Evolutionary conservation across 2,329 filamentous ascomycete genomes (phyloP), one percentile per base, ranked within the genome.

Genomic region (Akanthomyces uredinophilus): DNA sequence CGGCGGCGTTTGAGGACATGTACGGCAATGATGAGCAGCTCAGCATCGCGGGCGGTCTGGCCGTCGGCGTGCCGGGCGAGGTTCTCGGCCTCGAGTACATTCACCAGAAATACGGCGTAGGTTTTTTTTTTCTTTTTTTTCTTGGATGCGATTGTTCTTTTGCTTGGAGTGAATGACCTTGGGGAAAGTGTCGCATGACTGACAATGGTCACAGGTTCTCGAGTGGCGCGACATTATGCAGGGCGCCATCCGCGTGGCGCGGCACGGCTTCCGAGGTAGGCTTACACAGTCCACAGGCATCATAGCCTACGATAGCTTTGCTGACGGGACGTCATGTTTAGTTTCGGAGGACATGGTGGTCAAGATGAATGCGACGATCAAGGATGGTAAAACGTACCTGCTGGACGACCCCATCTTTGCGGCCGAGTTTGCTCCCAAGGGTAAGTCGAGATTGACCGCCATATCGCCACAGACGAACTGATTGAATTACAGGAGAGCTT

Each of bases 341-440:
- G 83, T 97, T 2, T 90, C 84, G 3, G 78, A 84, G 60, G 94
- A 98, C 71, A 77, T 93, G 24, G 81, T 92, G 24, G 80, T 79
- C 10, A 94, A 94, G 69, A 94, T 96, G 83, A 71, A 79, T 0
- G 78, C 72, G 47, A 50, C 55, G 14, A 46, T 65, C 39, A n/a
- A 51, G 5, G 60, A 67, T 8, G 66, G 68, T 1, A 65, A 69
- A 55, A 78, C 91, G 67, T 96, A 96, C 69, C 77, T 97, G 0
- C 78, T 87, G 0, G 80, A 89, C 3, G 86, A 97, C 62, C 87
- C 89, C 0, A 84, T 86, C 4, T 98, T 92, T 89, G 91, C 93
- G 0, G 73, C 90, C 53, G 94, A 97, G 71, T 97, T 97, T 76
- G 92, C 92, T 2, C 92, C 92, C 0, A 87, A 93, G 64, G 94